A percentile compares a stretch with the other conserved stretches of the same genome.
phyloP scores from a whole-genome alignment of 176 grass and related monocot species.

The Bromus sterilis region DNA sequence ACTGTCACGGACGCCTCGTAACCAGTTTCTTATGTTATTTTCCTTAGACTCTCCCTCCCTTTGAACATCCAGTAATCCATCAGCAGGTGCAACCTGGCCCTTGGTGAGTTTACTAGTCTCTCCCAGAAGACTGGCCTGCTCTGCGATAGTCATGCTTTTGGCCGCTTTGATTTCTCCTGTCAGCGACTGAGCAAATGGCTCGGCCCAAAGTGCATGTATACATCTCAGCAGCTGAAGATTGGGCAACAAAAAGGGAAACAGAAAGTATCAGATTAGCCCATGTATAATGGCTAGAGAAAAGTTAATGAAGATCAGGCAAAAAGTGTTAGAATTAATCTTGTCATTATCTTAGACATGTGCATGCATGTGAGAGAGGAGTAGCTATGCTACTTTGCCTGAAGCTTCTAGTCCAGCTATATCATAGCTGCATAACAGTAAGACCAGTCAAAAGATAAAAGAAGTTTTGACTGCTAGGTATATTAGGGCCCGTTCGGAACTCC shows the following conservation, averaged over 20 bases:
- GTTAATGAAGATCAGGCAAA: conserved; percentile 23
- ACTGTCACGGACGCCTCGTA: conserved; percentile 90
- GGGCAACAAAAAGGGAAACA: not conserved
- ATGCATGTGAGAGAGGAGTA: no score
- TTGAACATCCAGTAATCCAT: conserved; percentile 59
- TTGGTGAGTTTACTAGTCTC: conserved; percentile 70
- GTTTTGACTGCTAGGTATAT: no score
- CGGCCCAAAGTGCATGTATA: conserved; percentile 78
- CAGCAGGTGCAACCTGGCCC: conserved; percentile 49
- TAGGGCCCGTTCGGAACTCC: no score
- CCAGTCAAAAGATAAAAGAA: no score
- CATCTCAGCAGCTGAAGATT: conserved; percentile 66
- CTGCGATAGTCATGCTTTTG: conserved; percentile 71
- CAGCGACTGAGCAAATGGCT: conserved; percentile 57
- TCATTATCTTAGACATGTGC: no score
- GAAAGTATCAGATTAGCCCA: not conserved
- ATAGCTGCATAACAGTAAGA: no score
- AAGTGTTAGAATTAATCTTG: no score
- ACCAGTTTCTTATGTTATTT: conserved; percentile 88
- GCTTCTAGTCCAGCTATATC: no score
- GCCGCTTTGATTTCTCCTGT: conserved; percentile 69
- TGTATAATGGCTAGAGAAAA: not conserved
- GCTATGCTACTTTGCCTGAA: no score
- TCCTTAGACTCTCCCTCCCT: conserved; percentile 84
- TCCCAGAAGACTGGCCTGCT: conserved; percentile 85